phyloP scores from a whole-genome alignment of 257 asterid genomes.

The Sherardia arvensis region DNA sequence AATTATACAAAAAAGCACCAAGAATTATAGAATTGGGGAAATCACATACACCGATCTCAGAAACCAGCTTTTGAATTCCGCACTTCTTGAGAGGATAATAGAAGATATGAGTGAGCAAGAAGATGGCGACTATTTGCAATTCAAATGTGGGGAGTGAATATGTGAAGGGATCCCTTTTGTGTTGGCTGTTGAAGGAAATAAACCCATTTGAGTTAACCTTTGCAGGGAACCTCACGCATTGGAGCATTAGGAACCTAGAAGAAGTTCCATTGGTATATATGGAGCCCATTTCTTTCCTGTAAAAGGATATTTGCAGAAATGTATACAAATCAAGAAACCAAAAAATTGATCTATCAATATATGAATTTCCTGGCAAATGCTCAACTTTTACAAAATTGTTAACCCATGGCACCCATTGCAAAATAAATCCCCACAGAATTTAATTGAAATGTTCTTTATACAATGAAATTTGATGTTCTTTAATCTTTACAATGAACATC shows the following conservation, averaged over 20 bases:
- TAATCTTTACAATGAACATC: neutral
- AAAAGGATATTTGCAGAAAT: neutral
- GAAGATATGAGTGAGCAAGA: constrained; percentile 10
- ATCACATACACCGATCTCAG: constrained; percentile 16
- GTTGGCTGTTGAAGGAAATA: neutral
- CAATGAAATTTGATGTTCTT: neutral
- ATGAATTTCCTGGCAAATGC: neutral
- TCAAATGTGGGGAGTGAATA: constrained; percentile 17
- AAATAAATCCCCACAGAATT: neutral
- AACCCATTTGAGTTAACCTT: constrained; percentile 1
- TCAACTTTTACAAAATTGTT: neutral
- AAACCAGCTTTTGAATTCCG: constrained; percentile 16
- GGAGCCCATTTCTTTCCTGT: neutral
- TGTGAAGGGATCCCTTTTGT: neutral
- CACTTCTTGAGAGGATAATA: constrained; percentile 13
- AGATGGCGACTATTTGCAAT: constrained; percentile 14
- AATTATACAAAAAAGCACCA: neutral
- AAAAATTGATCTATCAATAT: neutral
- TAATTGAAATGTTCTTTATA: neutral
- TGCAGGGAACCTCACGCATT: constrained; percentile 1
- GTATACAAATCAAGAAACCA: neutral
- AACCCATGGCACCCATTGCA: neutral
- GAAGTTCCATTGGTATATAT: neutral
- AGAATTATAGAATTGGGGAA: neutral
- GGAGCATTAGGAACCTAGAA: neutral